Base-by-base conservation (phyloP, 2,329 filamentous ascomycete genomes). In the Lecanicillium sp. region DNA sequence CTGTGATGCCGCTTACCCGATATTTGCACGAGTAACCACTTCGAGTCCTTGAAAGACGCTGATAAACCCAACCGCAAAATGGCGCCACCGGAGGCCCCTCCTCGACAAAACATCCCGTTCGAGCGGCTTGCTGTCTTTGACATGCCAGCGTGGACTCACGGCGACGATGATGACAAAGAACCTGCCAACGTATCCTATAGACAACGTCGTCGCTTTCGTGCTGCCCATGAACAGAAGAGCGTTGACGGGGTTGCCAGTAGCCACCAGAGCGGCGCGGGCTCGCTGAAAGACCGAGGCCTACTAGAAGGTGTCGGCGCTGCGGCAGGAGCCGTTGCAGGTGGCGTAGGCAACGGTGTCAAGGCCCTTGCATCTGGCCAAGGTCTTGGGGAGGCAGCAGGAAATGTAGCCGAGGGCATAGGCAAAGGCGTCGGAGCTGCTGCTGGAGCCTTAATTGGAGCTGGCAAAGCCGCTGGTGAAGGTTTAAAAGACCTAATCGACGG, bases 131-230 rank as follows among this genome's bases (percentile, higher is more conserved):
- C 22, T 11, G 11, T 25, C 22, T 25, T 25, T 25, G 22, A 25
- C 22, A 25, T 25, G 22, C 39, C 33, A 4, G 33, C 36, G 27
- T 41, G 39, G 39, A 41, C 39, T 5, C 18, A 15, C 4, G 39
- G 32, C 18, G 39, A 41, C 14, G 39, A 41, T 29, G 36, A 33
- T 12, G 43, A 44, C 3, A 30, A 41, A 14, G 38, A 37, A 4
- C 27, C 34, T 27, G 36, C 37, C 17, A 45, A 38, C 29, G 40
- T 36, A 12, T 33, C 28, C 14, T 18, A 33, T 14, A 25, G 20
- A 22, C 33, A 41, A 29, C 39, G 39, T 2, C 9, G 18, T 17
- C 39, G 39, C 17, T 41, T 41, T 14, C 33, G 39, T 19, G 33
- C 33, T 29, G 33, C 39, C 33, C 32, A 29, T 25, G 11, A 25